Base-by-base conservation (phyloP, 1,139 yeast species). In the Oligophagozyma castellii region DNA sequence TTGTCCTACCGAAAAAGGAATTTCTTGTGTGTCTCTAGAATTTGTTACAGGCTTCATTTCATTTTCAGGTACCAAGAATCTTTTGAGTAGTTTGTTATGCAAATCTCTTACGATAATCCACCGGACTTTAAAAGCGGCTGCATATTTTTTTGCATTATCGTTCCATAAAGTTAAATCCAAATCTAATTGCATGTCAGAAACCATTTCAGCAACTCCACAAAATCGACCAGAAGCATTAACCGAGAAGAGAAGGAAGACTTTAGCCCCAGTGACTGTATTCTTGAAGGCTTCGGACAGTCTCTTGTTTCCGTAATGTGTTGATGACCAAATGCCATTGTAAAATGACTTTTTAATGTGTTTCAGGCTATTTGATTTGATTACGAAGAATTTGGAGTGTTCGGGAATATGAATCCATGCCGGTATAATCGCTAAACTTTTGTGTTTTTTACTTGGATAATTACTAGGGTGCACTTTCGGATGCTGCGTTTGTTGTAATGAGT, bases 191-290 rank as follows among this genome's bases (percentile, higher is more conserved):
- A 69, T 43, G 18, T 49, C 46, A 6, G 59, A 51, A 4, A 46
- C 51, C 76, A 72, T 70, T 41, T 65, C 68, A 2, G 74, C 73
- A n/a, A 71, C 59, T 0, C 77, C 79, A 46, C 76, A 70, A 42
- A 72, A 72, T 37, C 60, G 63, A 0, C 77, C 74, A 16, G 74
- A 67, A 1, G 66, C 63, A 43, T 71, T 71, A 3, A 70, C 76
- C 48, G 72, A 71, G 43, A 69, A 72, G 37, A 71, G 62, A 12
- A 72, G 46, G 35, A 59, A 67, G 1, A 72, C 48, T 29, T 46
- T 39, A 12, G 36, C 43, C 20, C 37, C 50, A 27, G 31, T 32
- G 10, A 35, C 25, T 35, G 32, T 56, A 30, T 35, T 19, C 5
- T 34, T 39, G 33, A 38, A 64, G 0, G 67, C 65, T 30, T 54